These are phyloP conservation scores for Moricandia arvensis DNA, from an alignment of 345 rosid genomes.

Conservation along the genomic window DNA sequence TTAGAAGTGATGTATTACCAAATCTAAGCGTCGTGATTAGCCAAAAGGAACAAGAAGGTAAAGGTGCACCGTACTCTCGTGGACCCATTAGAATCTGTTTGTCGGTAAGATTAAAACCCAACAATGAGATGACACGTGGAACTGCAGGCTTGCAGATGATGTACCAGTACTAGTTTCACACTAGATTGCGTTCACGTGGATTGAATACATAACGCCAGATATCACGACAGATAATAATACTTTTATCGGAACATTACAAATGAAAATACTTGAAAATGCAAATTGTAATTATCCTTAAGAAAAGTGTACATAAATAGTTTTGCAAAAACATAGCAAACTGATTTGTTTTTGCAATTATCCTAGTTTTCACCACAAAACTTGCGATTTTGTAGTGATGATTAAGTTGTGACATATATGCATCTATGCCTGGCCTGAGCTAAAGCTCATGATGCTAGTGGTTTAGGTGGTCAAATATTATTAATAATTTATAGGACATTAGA, in stretches of 20 bases:
- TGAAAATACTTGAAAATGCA: neutral
- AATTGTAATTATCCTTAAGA: neutral
- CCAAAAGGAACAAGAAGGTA: conserved; percentile 14
- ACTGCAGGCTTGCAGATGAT: neutral
- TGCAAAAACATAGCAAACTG: neutral
- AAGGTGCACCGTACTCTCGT: conserved; percentile 33
- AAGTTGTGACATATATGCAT: neutral
- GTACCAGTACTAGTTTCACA: conserved; percentile 21
- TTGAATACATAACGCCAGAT: conserved; percentile 8
- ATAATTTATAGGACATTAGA: no score
- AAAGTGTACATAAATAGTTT: neutral
- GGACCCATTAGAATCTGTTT: conserved; percentile 12
- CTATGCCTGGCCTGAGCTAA: no score
- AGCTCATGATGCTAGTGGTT: no score
- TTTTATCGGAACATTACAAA: neutral
- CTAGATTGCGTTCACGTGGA: conserved; percentile 24
- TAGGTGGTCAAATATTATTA: no score
- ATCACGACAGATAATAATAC: neutral
- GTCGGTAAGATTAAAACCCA: conserved; percentile 27
- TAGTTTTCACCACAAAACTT: neutral
- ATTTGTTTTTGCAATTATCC: neutral
- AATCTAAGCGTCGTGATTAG: conserved; percentile 24
- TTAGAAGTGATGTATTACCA: conserved; percentile 30
- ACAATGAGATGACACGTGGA: neutral
- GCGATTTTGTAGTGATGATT: neutral